A percentile compares a stretch with the other conserved stretches of the same genome.
phyloP scores from a whole-genome alignment of 441 rosid genomes.

The Breynia disticha region DNA sequence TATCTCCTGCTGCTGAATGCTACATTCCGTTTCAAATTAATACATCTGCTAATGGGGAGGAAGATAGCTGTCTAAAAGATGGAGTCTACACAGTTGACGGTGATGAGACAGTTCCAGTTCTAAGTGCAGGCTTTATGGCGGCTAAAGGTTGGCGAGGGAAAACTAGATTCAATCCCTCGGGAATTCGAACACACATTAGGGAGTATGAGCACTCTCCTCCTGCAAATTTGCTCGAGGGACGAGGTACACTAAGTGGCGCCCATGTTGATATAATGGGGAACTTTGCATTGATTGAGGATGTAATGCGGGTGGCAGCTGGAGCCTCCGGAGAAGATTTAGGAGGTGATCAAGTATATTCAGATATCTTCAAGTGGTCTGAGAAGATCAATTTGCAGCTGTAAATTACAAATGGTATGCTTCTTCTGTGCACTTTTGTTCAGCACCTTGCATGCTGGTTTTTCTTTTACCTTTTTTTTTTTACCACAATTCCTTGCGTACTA shows the following conservation, averaged over 20 bases:
- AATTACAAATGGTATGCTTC: conserved; percentile 8
- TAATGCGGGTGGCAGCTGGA: conserved; percentile 87
- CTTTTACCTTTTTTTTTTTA: neutral
- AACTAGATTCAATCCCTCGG: conserved; percentile 88
- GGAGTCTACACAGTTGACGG: conserved; percentile 89
- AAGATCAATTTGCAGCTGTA: conserved; percentile 59
- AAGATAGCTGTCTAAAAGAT: conserved; percentile 57
- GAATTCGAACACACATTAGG: conserved; percentile 55
- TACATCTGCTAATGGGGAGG: conserved; percentile 57
- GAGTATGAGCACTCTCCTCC: conserved; percentile 89
- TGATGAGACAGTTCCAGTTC: conserved; percentile 86
- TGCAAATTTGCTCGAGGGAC: conserved; percentile 72
- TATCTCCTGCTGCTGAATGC: conserved; percentile 63
- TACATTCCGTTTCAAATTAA: conserved; percentile 85
- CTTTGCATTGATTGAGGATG: conserved; percentile 80
- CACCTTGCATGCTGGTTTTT: neutral
- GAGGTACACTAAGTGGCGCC: conserved; percentile 84
- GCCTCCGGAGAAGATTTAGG: conserved; percentile 73
- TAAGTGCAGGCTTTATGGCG: conserved; percentile 91
- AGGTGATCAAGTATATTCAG: conserved; percentile 70
- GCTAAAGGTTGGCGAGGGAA: conserved; percentile 98
- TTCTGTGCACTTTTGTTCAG: neutral
- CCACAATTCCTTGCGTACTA: too few species aligned
- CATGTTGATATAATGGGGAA: conserved; percentile 98
- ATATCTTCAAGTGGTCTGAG: conserved; percentile 76